Conservation (phyloP, 2,329 filamentous ascomycete genomes). For the Hypoxylon sp. region DNA sequence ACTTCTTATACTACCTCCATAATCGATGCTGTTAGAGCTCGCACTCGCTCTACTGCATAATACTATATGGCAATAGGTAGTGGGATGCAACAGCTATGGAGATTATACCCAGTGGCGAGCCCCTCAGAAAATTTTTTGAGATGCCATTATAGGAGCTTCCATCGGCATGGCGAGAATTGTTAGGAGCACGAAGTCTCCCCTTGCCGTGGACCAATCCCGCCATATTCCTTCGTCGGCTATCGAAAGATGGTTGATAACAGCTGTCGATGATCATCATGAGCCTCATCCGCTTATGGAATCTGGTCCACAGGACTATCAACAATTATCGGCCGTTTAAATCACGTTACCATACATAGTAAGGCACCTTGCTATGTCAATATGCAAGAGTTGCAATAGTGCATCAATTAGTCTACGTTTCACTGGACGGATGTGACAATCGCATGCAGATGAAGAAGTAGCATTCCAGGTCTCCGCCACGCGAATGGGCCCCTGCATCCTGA, state of each 20-base stretch:
- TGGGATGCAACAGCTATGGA: constrained; percentile 2
- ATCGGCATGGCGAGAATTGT: background rate
- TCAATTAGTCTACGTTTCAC: background rate
- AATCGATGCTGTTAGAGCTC: constrained; percentile 1
- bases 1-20: constrained; percentile 6
- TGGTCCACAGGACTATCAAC: background rate
- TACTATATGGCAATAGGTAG: background rate
- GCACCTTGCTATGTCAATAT: background rate
- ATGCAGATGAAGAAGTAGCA: constrained; percentile 11
- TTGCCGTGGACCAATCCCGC: background rate
- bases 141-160: background rate
- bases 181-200: background rate
- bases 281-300: background rate
- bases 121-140: constrained; percentile 5
- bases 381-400: constrained; percentile 3
- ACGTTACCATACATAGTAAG: background rate
- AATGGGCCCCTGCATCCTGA: constrained; percentile 9
- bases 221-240: background rate
- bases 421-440: background rate
- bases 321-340: background rate
- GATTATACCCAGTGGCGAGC: constrained; percentile 13
- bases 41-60: constrained; percentile 13
- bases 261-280: constrained; percentile 14
- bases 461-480: constrained; percentile 18
- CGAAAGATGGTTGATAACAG: background rate